phyloP scores from a whole-genome alignment of 495 filamentous ascomycete species.

The Podospora sp. region DNA sequence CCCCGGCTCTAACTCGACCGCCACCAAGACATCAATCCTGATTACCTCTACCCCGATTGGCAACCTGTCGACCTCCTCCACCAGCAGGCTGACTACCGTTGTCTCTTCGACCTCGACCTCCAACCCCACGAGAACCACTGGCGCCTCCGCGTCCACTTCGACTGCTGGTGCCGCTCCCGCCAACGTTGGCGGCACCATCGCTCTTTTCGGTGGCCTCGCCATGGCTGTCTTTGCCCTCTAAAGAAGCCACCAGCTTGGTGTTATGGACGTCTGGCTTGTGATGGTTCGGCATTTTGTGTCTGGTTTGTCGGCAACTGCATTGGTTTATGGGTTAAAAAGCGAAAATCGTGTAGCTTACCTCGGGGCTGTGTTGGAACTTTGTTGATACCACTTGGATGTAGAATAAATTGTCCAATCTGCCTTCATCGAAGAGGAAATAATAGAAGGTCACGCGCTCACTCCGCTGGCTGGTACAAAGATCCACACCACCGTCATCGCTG shows the following conservation, averaged over 20 bases:
- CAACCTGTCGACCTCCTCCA: slow-evolving; percentile 17
- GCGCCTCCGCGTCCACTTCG: neutral
- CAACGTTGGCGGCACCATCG: slow-evolving; percentile 39
- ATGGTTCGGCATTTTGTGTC: neutral
- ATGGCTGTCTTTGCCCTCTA: slow-evolving; percentile 48
- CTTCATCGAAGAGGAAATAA: neutral
- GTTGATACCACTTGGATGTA: neutral
- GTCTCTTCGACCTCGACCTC: slow-evolving; percentile 9
- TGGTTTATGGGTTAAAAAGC: neutral
- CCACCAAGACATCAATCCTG: slow-evolving; percentile 12
- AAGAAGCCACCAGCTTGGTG: slow-evolving; percentile 16
- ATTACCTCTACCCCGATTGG: slow-evolving; percentile 22
- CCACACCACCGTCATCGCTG: too few species aligned
- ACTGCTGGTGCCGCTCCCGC: slow-evolving; percentile 24
- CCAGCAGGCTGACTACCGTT: slow-evolving; percentile 7
- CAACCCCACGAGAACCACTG: slow-evolving; percentile 31
- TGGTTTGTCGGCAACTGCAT: neutral
- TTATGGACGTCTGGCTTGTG: slow-evolving; percentile 1
- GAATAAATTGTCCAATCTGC: neutral
- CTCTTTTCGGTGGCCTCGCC: slow-evolving; percentile 45
- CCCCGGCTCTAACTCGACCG: slow-evolving; percentile 9
- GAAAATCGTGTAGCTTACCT: neutral
- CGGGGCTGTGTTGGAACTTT: neutral
- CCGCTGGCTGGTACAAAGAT: neutral
- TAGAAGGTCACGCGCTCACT: neutral